Base-by-base conservation (phyloP, 2,329 filamentous ascomycete species). In the Colletotrichum sp. region DNA sequence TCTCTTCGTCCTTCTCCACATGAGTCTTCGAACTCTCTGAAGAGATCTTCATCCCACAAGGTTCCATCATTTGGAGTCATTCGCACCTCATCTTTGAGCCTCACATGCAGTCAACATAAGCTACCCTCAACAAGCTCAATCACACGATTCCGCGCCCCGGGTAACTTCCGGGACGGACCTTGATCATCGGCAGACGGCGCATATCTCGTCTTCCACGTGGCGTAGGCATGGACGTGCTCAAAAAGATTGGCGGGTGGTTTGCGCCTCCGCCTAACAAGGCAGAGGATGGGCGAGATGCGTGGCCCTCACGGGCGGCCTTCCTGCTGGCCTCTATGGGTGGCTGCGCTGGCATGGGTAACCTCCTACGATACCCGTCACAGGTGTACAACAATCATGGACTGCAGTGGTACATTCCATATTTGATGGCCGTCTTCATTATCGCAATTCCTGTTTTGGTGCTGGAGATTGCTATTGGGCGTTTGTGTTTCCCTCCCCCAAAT, bases 401-500 rank as follows among this genome's bases (percentile, higher is more conserved):
- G 7, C 90, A 92, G 78, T 92, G 90, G 90, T 92, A 91, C 80
- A 87, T 92, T 21, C 90, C 90, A 0, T 92, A 92, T 76, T 80
- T 91, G 6, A 82, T 91, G 72, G 88, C 89, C 7, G 85, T 92
- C 18, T 88, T 90, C 73, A 81, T 91, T 13, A 86, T 92, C 72
- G 90, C 90, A 48, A 91, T 92, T 60, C 90, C 90, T 0, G 86
- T 87, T 0, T 85, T 92, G 48, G 86, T 91, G 14, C 86, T 91
- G 26, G 90, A 92, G 79, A 90, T 92, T 67, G 94, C 94, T 69
- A 95, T 95, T 68, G 95, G 95, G 63, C 94, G 43, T 52, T 52
- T 21, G 43, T 52, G n/a, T 52, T 52, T 13, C 43, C 10, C n/a
- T 21, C n/a, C 43, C 43, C 43, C n/a, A 7, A 52, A 21, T 7